Base-by-base conservation (phyloP, 2,329 filamentous ascomycete genomes). In the Aureobasidium sp. region DNA sequence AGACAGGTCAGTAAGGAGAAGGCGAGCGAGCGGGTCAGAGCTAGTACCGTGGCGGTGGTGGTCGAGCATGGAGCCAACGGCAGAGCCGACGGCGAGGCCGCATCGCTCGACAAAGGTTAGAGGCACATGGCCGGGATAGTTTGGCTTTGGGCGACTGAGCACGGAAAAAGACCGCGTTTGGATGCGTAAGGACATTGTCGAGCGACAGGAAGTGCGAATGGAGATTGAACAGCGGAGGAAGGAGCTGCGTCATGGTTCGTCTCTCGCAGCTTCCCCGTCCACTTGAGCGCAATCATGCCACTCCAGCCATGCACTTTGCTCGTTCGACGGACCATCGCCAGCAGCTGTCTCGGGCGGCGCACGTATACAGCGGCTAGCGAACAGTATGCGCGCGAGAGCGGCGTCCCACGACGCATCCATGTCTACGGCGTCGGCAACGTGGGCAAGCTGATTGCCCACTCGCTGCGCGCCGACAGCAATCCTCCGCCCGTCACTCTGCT, bases 111-210 rank as follows among this genome's bases (percentile, higher is more conserved):
- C 69, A 45, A 77, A 76, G 8, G 89, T 96, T 61, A 99, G 83
- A 39, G 93, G 94, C 36, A 97, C 85, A 83, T 99, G 94, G 75
- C 91, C 91, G 1, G 89, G 86, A 77, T 97, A 97, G 69, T 90
- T 94, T 62, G 91, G 90, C 30, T 84, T 82, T 55, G 93, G 93
- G 7, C 94, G 89, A 74, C 89, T 89, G 68, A 96, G 84, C 65
- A 91, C 84, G 47, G 92, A 96, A 79, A 97, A 96, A 37, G 74
- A 39, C 8, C 57, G 27, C 16, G 57, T n/a, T 5, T 49, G 44
- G 16, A 44, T 42, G 32, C 54, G 54, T 48, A 44, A 30, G 16
- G 54, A 21, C 54, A 48, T 47, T 37, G 42, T 47, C 50, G 50
- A 42, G 34, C 8, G 27, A 32, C 8, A 6, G 14, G 25, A 27